Evolutionary conservation across 2,329 filamentous ascomycete species (phyloP).

Genomic region (Pseudogymnoascus sp.): DNA sequence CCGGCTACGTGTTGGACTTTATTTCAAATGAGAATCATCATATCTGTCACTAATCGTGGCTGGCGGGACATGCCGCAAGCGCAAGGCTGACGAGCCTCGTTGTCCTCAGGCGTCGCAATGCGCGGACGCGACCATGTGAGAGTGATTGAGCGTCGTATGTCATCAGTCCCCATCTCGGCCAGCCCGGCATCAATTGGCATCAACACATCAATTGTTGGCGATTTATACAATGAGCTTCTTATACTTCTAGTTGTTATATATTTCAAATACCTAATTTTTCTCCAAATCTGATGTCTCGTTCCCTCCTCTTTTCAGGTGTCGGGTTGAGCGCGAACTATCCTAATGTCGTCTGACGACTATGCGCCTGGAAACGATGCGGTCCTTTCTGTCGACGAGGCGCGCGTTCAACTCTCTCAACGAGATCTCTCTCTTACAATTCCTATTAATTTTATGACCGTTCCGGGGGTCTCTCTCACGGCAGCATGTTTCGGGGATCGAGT

Average conservation of each 20-base stretch:
- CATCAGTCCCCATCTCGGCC: background rate
- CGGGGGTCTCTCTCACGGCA: conserved; percentile 47
- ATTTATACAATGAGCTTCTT: background rate
- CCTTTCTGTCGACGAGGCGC: conserved; percentile 27
- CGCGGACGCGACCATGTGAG: background rate
- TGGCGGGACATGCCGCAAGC: background rate
- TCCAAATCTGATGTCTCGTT: background rate
- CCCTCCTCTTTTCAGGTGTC: background rate
- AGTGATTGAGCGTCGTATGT: background rate
- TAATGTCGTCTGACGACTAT: conserved; percentile 36
- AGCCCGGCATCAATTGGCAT: background rate
- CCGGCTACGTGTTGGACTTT: background rate
- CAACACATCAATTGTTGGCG: background rate
- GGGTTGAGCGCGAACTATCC: conserved; percentile 13
- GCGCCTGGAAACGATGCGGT: conserved; percentile 30
- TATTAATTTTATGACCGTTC: conserved; percentile 52
- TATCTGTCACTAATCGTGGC: background rate
- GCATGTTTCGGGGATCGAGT: conserved; percentile 47
- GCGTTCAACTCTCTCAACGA: conserved; percentile 45
- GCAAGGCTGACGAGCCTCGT: background rate
- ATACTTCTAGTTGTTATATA: background rate
- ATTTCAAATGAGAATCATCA: background rate
- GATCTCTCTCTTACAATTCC: conserved; percentile 52
- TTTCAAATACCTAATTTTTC: background rate
- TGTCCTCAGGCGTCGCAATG: background rate